Evolutionary conservation across 2,329 filamentous ascomycete genomes (phyloP), one percentile per base, ranked within the genome.

Genomic region (Colletotrichum sp.): DNA sequence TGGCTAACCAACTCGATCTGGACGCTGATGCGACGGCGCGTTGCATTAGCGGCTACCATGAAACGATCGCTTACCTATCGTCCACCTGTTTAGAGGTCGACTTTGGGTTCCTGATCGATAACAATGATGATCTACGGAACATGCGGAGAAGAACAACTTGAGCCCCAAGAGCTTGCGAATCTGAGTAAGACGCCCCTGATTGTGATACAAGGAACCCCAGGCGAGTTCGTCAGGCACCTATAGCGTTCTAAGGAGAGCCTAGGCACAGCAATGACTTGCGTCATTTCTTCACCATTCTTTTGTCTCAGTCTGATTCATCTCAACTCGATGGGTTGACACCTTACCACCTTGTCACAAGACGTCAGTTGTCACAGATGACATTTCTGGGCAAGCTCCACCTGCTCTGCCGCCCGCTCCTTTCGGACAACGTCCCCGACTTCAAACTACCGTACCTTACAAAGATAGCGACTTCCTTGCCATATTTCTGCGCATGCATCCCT

Each of bases 221-320:
- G 48, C 19, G 28, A 30, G 12, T 8, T 61, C 28, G 28, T n/a
- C 28, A 61, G 27, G 28, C 59, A 61, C 59, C 15, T 34, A 59
- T 28, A 28, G 5, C 22, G 27, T 59, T 59, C 19, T 59, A 59
- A 28, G 25, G 36, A 6, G 8, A 66, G 19, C 25, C 66, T n/a
- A 60, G 55, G 27, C 22, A 19, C 16, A 15, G 32, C 39, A 15
- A 16, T 28, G 27, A 63, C 68, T 67, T 69, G 55, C 66, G 55
- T 59, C 52, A 69, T 28, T 60, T 60, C 52, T 44, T 64, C 39
- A 52, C 15, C 19, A 22, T 39, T 27, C 28, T 48, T 22, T 8
- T 65, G 72, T 72, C 72, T 75, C 72, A 75, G 69, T 61, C 44
- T 75, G 72, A 68, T 72, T 75, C 63, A 72, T 72, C 72, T 32